These are phyloP conservation scores for Sphaerobolus stellatus DNA, from an alignment of 1,284 basidiomycete genomes.

Conservation along the genomic window DNA sequence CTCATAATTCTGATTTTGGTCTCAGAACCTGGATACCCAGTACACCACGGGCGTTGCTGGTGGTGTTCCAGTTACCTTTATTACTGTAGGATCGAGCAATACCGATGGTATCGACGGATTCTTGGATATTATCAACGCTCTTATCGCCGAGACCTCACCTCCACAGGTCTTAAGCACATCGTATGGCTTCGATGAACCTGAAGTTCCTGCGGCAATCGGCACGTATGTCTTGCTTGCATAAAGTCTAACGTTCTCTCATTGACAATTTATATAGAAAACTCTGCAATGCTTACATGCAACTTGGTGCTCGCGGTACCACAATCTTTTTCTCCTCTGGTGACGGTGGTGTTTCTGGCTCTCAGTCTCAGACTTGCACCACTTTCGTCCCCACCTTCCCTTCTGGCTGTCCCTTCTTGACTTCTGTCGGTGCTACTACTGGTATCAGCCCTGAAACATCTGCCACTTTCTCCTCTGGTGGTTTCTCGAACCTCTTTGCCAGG, in stretches of 20 bases:
- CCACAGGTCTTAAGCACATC: neutral
- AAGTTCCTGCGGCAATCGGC: neutral
- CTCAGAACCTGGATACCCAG: conserved; percentile 36
- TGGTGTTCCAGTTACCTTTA: conserved; percentile 21
- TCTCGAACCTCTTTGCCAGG: conserved; percentile 7
- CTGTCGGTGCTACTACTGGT: conserved; percentile 30
- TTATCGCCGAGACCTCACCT: neutral
- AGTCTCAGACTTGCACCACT: conserved; percentile 5
- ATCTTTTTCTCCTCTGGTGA: conserved; percentile 24
- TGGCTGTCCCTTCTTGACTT: conserved; percentile 38
- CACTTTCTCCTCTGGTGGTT: conserved; percentile 1
- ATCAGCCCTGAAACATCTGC: conserved; percentile 25
- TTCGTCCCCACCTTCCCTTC: conserved; percentile 17
- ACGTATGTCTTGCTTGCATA: neutral
- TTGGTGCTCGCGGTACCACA: conserved; percentile 23
- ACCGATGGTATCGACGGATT: neutral
- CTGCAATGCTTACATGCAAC: conserved; percentile 21
- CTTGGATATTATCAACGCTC: neutral
- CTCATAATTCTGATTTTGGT: neutral
- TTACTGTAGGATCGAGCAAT: conserved; percentile 17
- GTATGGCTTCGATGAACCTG: conserved; percentile 3
- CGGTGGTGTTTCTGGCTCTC: conserved; percentile 24
- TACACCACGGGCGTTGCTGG: conserved; percentile 34
- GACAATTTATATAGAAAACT: conserved; percentile 8
- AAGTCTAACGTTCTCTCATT: neutral